A percentile compares a stretch with the other conserved stretches of the same genome.
These are phyloP conservation scores for Alternaria brassicae DNA, from an alignment of 2,329 filamentous ascomycete genomes.

Conservation along the genomic window DNA sequence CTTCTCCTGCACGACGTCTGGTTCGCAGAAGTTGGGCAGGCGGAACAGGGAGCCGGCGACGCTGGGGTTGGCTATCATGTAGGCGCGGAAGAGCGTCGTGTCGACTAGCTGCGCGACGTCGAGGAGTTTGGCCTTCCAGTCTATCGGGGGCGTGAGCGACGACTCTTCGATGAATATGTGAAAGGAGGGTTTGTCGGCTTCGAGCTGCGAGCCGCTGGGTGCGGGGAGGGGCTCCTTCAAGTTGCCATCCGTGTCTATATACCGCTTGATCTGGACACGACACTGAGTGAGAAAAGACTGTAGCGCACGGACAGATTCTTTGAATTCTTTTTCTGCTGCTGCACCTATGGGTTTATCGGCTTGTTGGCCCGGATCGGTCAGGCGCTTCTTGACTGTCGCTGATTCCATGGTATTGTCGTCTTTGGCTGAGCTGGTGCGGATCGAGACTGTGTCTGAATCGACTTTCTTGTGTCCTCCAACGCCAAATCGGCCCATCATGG, in stretches of 20 bases:
- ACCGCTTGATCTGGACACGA: constrained; percentile 68
- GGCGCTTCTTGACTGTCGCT: constrained; percentile 59
- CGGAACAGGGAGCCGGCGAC: constrained; percentile 90
- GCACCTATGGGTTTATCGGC: constrained; percentile 60
- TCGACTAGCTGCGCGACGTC: constrained; percentile 85
- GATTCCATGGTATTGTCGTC: constrained; percentile 62
- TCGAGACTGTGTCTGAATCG: constrained; percentile 62
- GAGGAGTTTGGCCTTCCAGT: constrained; percentile 75
- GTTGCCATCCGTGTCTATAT: constrained; percentile 65
- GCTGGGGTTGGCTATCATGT: constrained; percentile 89
- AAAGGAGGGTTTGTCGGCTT: constrained; percentile 52
- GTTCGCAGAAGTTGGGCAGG: constrained; percentile 96
- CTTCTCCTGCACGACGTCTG: constrained; percentile 91
- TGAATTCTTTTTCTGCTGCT: constrained; percentile 80
- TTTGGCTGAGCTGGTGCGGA: constrained; percentile 62
- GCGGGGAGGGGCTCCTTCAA: constrained; percentile 65
- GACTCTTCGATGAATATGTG: constrained; percentile 50
- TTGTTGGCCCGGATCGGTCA: constrained; percentile 51
- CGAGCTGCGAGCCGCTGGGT: constrained; percentile 48
- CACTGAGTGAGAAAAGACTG: constrained; percentile 89
- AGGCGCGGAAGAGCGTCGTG: constrained; percentile 90
- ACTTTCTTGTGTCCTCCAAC: constrained; percentile 55
- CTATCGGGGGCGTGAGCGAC: constrained; percentile 47
- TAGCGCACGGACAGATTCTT: constrained; percentile 79
- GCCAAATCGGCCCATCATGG: constrained; percentile 58